phyloP scores from a whole-genome alignment of 2,329 filamentous ascomycete species.

The Sclerotinia sclerotiorum region DNA sequence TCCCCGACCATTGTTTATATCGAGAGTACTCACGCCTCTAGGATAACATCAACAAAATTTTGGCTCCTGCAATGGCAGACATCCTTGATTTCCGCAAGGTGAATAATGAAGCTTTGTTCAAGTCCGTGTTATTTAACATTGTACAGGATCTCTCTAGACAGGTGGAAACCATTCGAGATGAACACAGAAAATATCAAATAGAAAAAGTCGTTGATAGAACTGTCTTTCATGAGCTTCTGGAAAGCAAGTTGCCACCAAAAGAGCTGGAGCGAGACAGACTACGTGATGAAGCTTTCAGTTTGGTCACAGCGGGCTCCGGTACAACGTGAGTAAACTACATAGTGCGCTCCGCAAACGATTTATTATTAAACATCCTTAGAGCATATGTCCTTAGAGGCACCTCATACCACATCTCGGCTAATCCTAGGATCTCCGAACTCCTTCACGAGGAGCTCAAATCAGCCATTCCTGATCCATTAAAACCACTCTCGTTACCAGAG shows the following conservation, averaged over 20 bases:
- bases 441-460: constrained; percentile 41
- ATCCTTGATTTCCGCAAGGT: constrained; percentile 1
- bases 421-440: constrained; percentile 34
- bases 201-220: not conserved
- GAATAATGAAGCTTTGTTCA: not conserved
- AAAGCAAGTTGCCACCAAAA: constrained; percentile 35
- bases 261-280: constrained; percentile 41
- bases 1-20: not conserved
- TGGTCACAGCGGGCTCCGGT: constrained; percentile 41
- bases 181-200: not conserved
- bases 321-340: constrained; percentile 32
- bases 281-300: constrained; percentile 38
- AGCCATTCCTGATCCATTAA: constrained; percentile 12
- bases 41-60: constrained; percentile 21
- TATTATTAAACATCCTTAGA: not conserved
- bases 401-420: constrained; percentile 42
- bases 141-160: constrained; percentile 31
- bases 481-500: not conserved
- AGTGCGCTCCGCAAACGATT: not conserved
- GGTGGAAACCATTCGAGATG: constrained; percentile 14
- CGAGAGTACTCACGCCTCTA: not conserved
- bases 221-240: constrained; percentile 27
- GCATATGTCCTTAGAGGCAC: constrained; percentile 39
- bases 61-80: constrained; percentile 3
- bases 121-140: constrained; percentile 38